Base-by-base conservation (phyloP, 1,284 basidiomycete genomes). In the Puccinia triticina region DNA sequence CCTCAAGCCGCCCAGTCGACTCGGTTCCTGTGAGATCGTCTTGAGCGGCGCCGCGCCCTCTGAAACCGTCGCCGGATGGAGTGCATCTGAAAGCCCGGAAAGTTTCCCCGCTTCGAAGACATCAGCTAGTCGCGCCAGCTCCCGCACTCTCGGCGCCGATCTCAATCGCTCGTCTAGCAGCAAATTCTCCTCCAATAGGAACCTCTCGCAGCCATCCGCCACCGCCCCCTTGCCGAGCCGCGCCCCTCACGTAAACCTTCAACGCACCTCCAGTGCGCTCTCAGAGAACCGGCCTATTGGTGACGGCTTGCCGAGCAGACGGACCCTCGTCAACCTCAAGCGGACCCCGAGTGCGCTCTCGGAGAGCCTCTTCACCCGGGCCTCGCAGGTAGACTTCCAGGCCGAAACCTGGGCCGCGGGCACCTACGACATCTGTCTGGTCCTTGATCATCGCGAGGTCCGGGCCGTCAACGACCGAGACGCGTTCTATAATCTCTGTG, bases 381-480 rank as follows among this genome's bases (percentile, higher is more conserved):
- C 50, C 34, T 29, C 50, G 26, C 40, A 55, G 74, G 83, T 16
- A 87, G 82, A 85, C 0, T 84, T 87, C 55, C 69, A 86, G 37
- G 88, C 89, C 29, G 86, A 88, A 76, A 83, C 87, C 64, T 88
- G 89, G 83, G 87, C 87, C 0, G 85, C 88, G 0, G 88, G 88
- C 0, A 87, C 88, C 12, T 91, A 89, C 85, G 88, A 89, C 18
- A 88, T 91, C 64, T 84, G 88, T 67, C 86, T 91, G 26, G 84
- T 91, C 55, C 85, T 91, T 69, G 90, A 91, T 84, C 88, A 88
- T 40, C 88, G 90, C 14, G 90, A 91, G 83, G 86, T 89, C 69
- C 88, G 57, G 10, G 73, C 80, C 1, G 12, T 34, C 88, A 82
- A 86, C 87, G 1, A 85, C 85, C 59, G 86, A 85, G 14, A 85